Conservation (phyloP, 2,329 filamentous ascomycete species). For the Curvularia sp. region DNA sequence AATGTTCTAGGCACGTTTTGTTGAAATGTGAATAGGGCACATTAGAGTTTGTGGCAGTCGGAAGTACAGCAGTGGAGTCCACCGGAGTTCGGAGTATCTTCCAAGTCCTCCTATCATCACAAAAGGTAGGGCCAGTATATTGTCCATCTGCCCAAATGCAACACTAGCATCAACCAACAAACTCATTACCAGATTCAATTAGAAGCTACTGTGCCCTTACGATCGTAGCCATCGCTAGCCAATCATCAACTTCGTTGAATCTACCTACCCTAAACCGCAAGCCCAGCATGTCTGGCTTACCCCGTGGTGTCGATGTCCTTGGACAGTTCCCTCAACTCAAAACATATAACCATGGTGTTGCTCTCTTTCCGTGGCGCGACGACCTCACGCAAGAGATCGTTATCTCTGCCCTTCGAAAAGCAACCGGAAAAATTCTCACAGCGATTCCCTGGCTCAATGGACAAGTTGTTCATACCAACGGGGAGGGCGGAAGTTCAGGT, state of each 20-base stretch:
- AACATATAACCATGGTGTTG: slow-evolving; percentile 2
- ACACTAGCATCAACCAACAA: background rate
- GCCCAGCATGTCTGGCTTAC: background rate
- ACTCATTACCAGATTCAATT: background rate
- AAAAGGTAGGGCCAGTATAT: background rate
- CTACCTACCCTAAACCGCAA: background rate
- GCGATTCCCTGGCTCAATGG: slow-evolving; percentile 1
- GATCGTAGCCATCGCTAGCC: background rate
- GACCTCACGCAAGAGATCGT: slow-evolving; percentile 1
- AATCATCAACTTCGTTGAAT: background rate
- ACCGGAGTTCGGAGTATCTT: background rate
- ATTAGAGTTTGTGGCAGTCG: background rate
- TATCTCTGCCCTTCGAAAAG: background rate
- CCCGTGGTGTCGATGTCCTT: background rate
- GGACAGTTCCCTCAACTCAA: slow-evolving; percentile 3
- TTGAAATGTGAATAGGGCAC: background rate
- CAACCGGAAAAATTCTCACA: background rate
- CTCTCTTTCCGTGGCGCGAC: background rate
- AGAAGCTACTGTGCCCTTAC: background rate
- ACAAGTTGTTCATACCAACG: background rate
- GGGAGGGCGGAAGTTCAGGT: background rate
- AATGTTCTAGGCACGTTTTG: background rate
- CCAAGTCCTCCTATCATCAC: background rate
- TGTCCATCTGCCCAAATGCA: background rate
- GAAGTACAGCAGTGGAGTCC: background rate